These are phyloP conservation scores for Hortiboletus campestris DNA, from an alignment of 768 basidiomycete species.

Conservation along the genomic window DNA sequence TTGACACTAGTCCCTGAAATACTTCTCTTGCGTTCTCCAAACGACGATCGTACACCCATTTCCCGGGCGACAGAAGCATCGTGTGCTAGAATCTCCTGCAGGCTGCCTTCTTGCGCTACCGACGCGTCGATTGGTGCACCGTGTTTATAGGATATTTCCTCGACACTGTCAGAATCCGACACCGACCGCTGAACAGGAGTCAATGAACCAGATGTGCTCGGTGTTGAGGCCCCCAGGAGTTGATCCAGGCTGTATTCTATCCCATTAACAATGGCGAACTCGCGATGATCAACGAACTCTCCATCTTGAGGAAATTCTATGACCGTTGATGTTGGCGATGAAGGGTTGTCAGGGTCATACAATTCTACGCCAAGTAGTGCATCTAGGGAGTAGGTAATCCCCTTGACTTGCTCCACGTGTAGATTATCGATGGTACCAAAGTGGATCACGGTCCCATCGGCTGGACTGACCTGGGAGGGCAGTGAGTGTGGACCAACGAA, in stretches of 20 bases:
- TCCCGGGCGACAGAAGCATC: constrained; percentile 71
- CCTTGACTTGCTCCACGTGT: constrained; percentile 95
- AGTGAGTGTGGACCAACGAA: background rate
- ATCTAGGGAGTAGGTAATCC: constrained; percentile 94
- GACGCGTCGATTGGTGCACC: constrained; percentile 75
- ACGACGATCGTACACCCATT: constrained; percentile 55
- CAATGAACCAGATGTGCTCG: constrained; percentile 40
- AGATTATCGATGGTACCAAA: constrained; percentile 80
- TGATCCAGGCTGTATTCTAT: constrained; percentile 94
- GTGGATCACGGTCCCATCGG: constrained; percentile 90
- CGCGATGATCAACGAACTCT: constrained; percentile 75
- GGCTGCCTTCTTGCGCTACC: constrained; percentile 53
- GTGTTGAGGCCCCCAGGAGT: constrained; percentile 62
- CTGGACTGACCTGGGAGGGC: constrained; percentile 76
- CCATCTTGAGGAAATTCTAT: constrained; percentile 42
- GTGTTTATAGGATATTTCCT: constrained; percentile 49
- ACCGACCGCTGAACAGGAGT: constrained; percentile 26
- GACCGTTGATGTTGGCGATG: constrained; percentile 40
- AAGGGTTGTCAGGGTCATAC: constrained; percentile 39
- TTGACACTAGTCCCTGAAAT: constrained; percentile 51
- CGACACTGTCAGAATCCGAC: constrained; percentile 24
- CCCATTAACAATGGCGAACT: constrained; percentile 96
- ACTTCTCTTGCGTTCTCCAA: constrained; percentile 33
- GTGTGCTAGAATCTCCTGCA: constrained; percentile 59
- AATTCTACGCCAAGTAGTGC: constrained; percentile 82